Evolutionary conservation across 139 green algal species (phyloP).

Genomic region (Picochlorum sp.): DNA sequence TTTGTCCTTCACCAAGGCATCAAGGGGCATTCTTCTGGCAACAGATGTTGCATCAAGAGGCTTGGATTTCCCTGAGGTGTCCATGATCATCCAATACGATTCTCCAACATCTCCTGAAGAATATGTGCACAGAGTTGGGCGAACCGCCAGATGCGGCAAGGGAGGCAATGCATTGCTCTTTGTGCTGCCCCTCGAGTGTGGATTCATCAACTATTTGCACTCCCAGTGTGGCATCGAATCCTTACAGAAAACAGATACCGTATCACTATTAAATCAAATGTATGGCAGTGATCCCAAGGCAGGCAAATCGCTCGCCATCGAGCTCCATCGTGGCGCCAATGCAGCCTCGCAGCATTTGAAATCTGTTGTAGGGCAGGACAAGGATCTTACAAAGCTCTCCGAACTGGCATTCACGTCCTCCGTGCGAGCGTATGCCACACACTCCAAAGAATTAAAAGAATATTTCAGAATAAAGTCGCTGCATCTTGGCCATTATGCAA

Average conservation of each 20-base stretch:
- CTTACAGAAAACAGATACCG: slow-evolving; percentile 7
- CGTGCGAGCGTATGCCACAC: slow-evolving; percentile 75
- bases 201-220: slow-evolving; percentile 68
- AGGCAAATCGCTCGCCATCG: slow-evolving; percentile 16
- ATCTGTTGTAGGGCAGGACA: slow-evolving; percentile 33
- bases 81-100: slow-evolving; percentile 87
- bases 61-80: slow-evolving; percentile 89
- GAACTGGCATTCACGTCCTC: slow-evolving; percentile 76
- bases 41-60: slow-evolving; percentile 78
- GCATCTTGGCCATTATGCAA: slow-evolving; percentile 89
- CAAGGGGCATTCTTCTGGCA: slow-evolving; percentile 65
- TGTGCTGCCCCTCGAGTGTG: slow-evolving; percentile 70
- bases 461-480: slow-evolving; percentile 81
- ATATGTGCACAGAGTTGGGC: slow-evolving; percentile 79
- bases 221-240: slow-evolving; percentile 28
- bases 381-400: slow-evolving; percentile 37
- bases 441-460: slow-evolving; percentile 53
- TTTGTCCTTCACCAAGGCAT: slow-evolving; percentile 47
- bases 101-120: slow-evolving; percentile 72
- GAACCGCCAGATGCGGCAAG: slow-evolving; percentile 78
- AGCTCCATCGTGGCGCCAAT: slow-evolving; percentile 27
- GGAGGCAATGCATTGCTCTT: slow-evolving; percentile 75
- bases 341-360: slow-evolving; percentile 31
- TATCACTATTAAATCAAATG: slow-evolving; percentile 14
- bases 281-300: slow-evolving; percentile 1